Conservation (phyloP, 1,284 basidiomycete species). For the Leucoagaricus sp. region DNA sequence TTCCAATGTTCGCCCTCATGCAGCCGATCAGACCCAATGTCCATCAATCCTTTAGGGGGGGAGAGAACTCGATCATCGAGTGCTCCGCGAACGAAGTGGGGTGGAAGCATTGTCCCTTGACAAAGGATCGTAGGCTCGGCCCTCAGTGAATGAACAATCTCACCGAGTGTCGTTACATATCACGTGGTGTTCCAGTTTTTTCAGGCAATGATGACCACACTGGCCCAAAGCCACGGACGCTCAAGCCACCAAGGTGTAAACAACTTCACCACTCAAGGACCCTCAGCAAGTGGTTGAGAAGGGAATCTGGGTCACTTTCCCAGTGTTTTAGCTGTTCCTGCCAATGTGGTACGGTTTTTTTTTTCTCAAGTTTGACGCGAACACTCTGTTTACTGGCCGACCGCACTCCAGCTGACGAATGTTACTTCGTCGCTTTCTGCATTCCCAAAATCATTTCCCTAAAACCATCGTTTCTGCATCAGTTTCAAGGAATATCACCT, state of each 20-base stretch:
- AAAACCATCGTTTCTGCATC: slow-evolving; percentile 23
- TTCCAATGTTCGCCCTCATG: too few species aligned
- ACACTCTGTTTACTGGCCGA: slow-evolving; percentile 8
- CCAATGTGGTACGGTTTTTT: slow-evolving; percentile 55
- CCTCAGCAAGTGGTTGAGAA: slow-evolving; percentile 2
- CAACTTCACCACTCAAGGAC: background rate
- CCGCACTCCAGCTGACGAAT: slow-evolving; percentile 51
- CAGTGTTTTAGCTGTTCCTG: slow-evolving; percentile 22
- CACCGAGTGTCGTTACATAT: background rate
- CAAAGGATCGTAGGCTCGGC: too few species aligned
- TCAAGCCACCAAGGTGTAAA: background rate
- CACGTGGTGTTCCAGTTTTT: slow-evolving; percentile 14
- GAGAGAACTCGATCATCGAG: too few species aligned
- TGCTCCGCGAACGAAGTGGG: too few species aligned
- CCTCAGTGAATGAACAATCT: too few species aligned
- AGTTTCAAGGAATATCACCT: slow-evolving; percentile 19
- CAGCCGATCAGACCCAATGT: too few species aligned
- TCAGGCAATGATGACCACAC: background rate
- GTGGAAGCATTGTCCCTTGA: too few species aligned
- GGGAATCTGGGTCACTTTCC: slow-evolving; percentile 7
- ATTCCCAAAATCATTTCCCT: slow-evolving; percentile 38
- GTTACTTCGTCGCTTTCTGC: slow-evolving; percentile 55
- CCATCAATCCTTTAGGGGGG: too few species aligned
- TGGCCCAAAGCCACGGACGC: background rate
- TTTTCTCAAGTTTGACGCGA: background rate